Evolutionary conservation across 148 eudicot species (phyloP), one percentile per base, ranked within the genome.

Genomic region (Rhododendron henanense): DNA sequence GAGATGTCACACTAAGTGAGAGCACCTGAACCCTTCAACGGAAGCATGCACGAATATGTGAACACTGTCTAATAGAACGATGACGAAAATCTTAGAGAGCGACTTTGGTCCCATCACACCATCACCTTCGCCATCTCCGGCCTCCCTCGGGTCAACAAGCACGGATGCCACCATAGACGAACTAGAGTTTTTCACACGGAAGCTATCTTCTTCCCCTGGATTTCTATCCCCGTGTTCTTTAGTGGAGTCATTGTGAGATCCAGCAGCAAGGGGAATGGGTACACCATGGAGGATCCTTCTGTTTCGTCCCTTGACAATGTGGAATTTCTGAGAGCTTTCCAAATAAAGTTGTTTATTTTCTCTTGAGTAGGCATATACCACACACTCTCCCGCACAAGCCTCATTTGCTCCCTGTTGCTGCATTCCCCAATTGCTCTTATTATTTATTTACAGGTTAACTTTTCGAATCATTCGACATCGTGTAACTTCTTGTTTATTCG

Each of bases 11-110:
- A 95, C 94, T 75, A 93, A 85, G 87, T 69, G 39, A 90, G 95
- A 85, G 90, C 87, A 87, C 90, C 90, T 39, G 96, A 88, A 69
- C 96, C 96, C 92, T 87, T 85, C n/a, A 93, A 90, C 5, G 99
- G 99, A 48, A 97, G 94, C 94, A 92, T 94, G 92, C 99, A 97
- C 31, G 99, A 97, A 78, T 97, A 97, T 3, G 99, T 93, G 39
- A 97, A 97, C 95, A 75, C 99, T 93, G 87, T 97, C 99, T 9
- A 97, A 86, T n/a, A 97, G 92, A 44, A 97, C 98, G 7, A 97
- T 98, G 39, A 97, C 99, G 86, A 94, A 95, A 73, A 97, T 94
- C 88, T 96, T 88, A 37, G 98, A 91, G 48, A 92, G 81, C 6
- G 96, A 89, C 89, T 95, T 95, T 25, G 89, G 87, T 83, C 98